Conservation (phyloP, 2,329 filamentous ascomycete genomes). For the Monosporascus sp. region DNA sequence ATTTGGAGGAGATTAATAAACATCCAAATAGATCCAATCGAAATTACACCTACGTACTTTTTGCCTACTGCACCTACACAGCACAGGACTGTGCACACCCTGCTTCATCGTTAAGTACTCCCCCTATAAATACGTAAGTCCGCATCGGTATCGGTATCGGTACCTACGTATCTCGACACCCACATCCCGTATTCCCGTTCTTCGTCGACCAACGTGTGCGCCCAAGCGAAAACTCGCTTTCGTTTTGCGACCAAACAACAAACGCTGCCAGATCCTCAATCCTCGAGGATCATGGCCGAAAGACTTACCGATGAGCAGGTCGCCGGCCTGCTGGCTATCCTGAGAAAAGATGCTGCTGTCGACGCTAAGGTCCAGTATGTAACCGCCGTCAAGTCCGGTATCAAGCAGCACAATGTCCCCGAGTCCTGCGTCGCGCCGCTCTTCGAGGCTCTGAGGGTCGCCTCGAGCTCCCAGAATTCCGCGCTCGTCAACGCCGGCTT, state of each 20-base stretch:
- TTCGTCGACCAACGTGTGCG: conserved; percentile 1
- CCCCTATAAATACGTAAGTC: too few relatives aligned
- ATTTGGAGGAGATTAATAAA: too few relatives aligned
- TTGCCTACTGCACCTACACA: too few relatives aligned
- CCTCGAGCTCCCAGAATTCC: conserved; percentile 70
- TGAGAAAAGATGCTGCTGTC: conserved; percentile 58
- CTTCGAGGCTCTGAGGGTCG: conserved; percentile 75
- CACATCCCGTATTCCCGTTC: neutral
- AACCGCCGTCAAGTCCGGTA: conserved; percentile 73
- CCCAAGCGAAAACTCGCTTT: conserved; percentile 2
- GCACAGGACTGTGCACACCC: too few relatives aligned
- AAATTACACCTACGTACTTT: too few relatives aligned
- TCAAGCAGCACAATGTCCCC: conserved; percentile 89
- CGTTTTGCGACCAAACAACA: conserved; percentile 8
- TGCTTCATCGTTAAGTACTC: too few relatives aligned
- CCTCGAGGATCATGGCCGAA: conserved; percentile 41
- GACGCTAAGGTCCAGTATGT: conserved; percentile 68
- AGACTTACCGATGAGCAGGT: conserved; percentile 56
- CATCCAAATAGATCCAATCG: too few relatives aligned
- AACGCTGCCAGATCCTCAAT: conserved; percentile 19
- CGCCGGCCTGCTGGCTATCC: conserved; percentile 44
- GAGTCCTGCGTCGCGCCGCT: conserved; percentile 65
- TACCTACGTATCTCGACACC: neutral
- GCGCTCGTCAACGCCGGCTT: conserved; percentile 77
- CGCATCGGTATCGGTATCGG: neutral